Evolutionary conservation across 2,329 filamentous ascomycete species (phyloP).

Genomic region (Fusarium sp.): DNA sequence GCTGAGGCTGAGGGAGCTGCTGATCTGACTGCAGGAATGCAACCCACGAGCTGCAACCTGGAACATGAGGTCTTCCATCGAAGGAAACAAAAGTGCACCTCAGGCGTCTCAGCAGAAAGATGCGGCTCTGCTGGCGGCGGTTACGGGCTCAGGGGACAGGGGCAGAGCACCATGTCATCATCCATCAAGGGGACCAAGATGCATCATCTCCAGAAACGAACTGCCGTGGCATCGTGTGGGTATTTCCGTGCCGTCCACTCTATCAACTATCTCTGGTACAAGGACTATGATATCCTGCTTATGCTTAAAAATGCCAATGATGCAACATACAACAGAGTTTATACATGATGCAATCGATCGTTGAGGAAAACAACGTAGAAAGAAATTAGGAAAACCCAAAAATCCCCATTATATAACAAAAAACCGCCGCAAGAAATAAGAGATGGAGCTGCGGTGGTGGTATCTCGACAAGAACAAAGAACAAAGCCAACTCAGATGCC

Average conservation of each 20-base stretch:
- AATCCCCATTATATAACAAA: conserved; percentile 2
- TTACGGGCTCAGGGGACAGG: too few relatives aligned
- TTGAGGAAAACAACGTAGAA: not conserved
- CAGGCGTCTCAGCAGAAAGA: too few relatives aligned
- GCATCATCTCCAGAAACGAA: too few relatives aligned
- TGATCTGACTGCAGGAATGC: conserved; percentile 2
- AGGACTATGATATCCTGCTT: not conserved
- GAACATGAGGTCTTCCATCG: conserved; percentile 1
- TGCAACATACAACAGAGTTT: not conserved
- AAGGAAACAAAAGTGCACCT: too few relatives aligned
- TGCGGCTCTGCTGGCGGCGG: conserved; percentile 17
- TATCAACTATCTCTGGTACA: not conserved
- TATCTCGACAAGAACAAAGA: conserved; percentile 18
- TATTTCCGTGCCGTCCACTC: not conserved
- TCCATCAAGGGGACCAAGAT: not conserved
- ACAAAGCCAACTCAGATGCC: conserved; percentile 7
- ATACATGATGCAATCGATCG: not conserved
- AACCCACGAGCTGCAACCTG: not conserved
- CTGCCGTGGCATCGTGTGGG: not conserved
- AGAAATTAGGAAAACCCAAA: not conserved
- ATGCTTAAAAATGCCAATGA: not conserved
- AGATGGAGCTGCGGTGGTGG: conserved; percentile 15
- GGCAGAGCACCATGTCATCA: not conserved
- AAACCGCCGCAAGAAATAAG: conserved; percentile 1
- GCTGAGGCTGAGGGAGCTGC: conserved; percentile 4